Evolutionary conservation across 768 basidiomycete genomes (phyloP).

Genomic region (Chalciporus sphaerocephalus): DNA sequence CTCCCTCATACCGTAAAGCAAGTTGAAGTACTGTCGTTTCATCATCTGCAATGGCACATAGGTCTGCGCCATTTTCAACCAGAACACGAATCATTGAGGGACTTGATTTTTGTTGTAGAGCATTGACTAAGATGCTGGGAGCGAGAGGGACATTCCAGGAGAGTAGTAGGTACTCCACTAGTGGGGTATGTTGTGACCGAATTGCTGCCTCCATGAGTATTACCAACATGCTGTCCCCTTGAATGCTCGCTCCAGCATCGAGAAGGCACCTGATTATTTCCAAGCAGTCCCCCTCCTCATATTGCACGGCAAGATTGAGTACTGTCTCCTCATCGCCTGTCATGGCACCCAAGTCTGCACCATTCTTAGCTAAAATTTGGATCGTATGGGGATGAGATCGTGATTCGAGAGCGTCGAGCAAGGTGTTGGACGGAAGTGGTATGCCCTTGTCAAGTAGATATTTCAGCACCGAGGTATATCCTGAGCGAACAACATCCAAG

Average conservation of each 20-base stretch:
- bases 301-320: background rate
- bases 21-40: too few relatives aligned
- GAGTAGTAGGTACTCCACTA: too few relatives aligned
- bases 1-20: too few relatives aligned
- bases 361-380: background rate
- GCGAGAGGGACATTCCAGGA: too few relatives aligned
- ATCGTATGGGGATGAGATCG: background rate
- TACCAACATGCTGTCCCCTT: too few relatives aligned
- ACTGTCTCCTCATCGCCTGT: background rate
- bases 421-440: background rate
- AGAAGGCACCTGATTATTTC: background rate
- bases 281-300: background rate
- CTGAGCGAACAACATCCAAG: background rate
- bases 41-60: too few relatives aligned
- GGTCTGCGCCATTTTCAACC: too few relatives aligned
- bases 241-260: background rate
- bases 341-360: background rate
- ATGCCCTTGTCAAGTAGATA: background rate
- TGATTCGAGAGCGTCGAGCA: background rate
- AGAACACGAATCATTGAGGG: background rate
- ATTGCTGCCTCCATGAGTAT: too few relatives aligned
- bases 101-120: too few relatives aligned
- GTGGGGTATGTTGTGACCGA: too few relatives aligned
- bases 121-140: too few relatives aligned
- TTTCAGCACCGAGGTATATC: background rate